Conservation (phyloP, 176 grass and related monocot genomes). For the Oryza australiensis region DNA sequence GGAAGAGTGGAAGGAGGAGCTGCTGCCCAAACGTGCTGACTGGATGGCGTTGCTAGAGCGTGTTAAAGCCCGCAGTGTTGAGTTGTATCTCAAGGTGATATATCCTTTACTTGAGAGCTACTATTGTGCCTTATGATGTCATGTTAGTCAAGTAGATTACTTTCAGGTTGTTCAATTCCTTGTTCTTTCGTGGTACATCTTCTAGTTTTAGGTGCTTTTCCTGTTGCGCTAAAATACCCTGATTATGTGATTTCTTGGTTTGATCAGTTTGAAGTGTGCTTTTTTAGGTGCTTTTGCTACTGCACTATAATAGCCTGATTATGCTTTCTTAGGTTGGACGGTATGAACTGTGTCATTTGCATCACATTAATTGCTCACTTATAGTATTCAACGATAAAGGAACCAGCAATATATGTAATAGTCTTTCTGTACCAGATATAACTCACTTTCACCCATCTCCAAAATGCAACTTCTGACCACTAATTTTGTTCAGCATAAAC, state of each 20-base stretch:
- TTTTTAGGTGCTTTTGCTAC: neutral
- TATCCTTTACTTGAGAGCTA: conserved; percentile 26
- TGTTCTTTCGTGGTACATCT: neutral
- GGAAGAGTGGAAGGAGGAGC: conserved; percentile 79
- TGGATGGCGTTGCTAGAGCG: conserved; percentile 76
- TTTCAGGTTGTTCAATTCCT: neutral
- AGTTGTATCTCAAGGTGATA: conserved; percentile 82
- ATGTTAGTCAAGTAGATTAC: neutral
- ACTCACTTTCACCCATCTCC: neutral
- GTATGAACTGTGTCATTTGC: neutral
- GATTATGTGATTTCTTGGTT: neutral
- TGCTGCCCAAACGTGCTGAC: conserved; percentile 61
- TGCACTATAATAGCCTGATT: neutral
- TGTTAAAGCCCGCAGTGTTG: conserved; percentile 60
- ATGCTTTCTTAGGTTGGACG: neutral
- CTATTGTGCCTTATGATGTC: neutral
- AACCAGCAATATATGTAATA: neutral
- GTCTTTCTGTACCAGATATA: neutral
- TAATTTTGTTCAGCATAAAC: neutral
- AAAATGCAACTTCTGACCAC: neutral
- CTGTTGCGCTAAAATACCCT: neutral
- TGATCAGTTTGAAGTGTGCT: neutral
- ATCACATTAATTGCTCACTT: neutral
- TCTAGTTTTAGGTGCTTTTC: neutral
- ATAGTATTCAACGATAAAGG: neutral